Conservation (phyloP, 805 yeast species). For the Yarrowia yakushimensis region DNA sequence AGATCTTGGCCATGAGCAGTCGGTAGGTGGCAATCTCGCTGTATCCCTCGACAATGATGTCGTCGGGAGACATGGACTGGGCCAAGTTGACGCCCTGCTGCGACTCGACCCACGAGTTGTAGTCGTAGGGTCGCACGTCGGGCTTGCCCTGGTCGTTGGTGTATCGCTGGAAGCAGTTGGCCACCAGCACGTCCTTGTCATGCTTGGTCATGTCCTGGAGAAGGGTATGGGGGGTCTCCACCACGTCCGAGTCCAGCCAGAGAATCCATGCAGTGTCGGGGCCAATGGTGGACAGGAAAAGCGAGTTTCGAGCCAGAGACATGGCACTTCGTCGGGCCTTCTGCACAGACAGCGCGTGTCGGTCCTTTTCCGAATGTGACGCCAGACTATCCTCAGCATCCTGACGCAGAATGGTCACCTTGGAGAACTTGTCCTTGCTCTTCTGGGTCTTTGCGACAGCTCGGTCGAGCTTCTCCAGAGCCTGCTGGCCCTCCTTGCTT, state of each 20-base stretch:
- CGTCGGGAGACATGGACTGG: slow-evolving; percentile 70
- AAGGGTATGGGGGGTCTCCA: slow-evolving; percentile 79
- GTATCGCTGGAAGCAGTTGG: slow-evolving; percentile 89
- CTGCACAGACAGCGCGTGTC: slow-evolving; percentile 85
- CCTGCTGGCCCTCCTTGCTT: slow-evolving; percentile 73
- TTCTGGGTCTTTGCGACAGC: slow-evolving; percentile 73
- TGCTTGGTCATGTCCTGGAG: slow-evolving; percentile 85
- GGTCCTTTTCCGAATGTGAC: slow-evolving; percentile 75
- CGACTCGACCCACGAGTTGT: slow-evolving; percentile 78
- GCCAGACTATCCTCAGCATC: slow-evolving; percentile 76
- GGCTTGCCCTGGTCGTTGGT: slow-evolving; percentile 54
- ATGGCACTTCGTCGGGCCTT: slow-evolving; percentile 83
- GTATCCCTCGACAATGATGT: slow-evolving; percentile 93
- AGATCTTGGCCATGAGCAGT: slow-evolving; percentile 87
- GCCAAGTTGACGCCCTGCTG: slow-evolving; percentile 81
- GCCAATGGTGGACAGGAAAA: slow-evolving; percentile 80
- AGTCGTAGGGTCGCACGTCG: slow-evolving; percentile 84
- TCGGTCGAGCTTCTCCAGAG: slow-evolving; percentile 64
- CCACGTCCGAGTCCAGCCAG: slow-evolving; percentile 94
- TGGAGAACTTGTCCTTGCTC: slow-evolving; percentile 66
- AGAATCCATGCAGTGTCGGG: slow-evolving; percentile 92
- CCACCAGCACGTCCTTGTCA: slow-evolving; percentile 82
- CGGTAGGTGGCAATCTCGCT: slow-evolving; percentile 90
- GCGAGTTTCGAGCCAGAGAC: slow-evolving; percentile 93
- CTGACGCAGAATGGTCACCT: slow-evolving; percentile 85